phyloP scores from a whole-genome alignment of 345 rosid genomes.

The Gossypium longicalyx region DNA sequence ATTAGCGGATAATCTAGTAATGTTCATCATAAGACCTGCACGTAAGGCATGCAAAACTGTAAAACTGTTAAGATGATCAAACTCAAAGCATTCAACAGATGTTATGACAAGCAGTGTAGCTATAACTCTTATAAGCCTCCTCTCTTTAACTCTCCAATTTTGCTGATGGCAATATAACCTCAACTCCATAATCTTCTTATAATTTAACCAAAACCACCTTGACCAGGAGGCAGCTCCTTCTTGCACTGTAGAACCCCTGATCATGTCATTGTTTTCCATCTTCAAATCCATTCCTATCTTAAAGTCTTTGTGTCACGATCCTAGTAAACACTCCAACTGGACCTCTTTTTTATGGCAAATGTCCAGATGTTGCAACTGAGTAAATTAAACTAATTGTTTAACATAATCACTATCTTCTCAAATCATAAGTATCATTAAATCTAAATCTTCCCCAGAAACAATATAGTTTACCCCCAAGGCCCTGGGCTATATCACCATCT shows the following conservation, averaged over 20 bases:
- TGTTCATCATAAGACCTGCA: slow-evolving; percentile 21
- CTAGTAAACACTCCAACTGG: not conserved
- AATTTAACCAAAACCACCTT: not conserved
- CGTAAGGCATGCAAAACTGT: slow-evolving; percentile 17
- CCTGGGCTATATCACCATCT: not conserved
- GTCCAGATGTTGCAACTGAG: not conserved
- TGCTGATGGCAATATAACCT: not conserved
- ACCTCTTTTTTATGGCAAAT: not conserved
- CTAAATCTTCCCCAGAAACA: not conserved
- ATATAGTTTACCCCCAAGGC: not conserved
- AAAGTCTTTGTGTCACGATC: not conserved
- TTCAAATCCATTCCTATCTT: not conserved
- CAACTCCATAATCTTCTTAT: not conserved
- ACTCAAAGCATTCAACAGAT: slow-evolving; percentile 2
- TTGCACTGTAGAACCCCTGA: not conserved
- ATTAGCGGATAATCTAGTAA: slow-evolving; percentile 21
- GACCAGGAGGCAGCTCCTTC: slow-evolving; percentile 1
- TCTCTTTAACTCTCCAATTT: not conserved
- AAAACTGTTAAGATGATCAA: slow-evolving; percentile 7
- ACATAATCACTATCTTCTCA: not conserved
- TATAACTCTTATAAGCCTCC: not conserved
- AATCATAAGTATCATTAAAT: not conserved
- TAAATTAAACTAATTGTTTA: not conserved
- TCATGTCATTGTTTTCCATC: not conserved
- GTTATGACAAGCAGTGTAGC: slow-evolving; percentile 18